Evolutionary conservation across 23 red algal species (phyloP), one percentile per base, ranked within the genome.

Genomic region (Gracilaria caudata): DNA sequence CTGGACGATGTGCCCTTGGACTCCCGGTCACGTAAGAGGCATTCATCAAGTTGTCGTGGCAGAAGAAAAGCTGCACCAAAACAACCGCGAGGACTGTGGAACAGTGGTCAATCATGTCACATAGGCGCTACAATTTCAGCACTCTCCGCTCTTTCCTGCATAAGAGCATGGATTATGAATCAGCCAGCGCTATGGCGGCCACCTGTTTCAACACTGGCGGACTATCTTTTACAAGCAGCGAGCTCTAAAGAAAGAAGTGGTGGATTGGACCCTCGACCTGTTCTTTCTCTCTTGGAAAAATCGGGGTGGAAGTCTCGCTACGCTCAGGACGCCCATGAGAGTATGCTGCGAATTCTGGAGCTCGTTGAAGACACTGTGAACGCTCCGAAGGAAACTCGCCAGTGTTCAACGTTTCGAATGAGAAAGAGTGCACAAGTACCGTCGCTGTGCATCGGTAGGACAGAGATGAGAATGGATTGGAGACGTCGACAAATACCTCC

Each of bases 321-420:
- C 47, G 71, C 84, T 28, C 84, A 89, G 56, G 84, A 89, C 60
- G 84, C 84, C 26, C 84, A 89, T 70, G 84, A 89, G 39, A 89
- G 68, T 12, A 60, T 89, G 72, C 66, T 51, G 5, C 68, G 84
- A 12, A 39, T 89, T 20, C 55, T 89, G 71, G 84, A 89, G 47
- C 55, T 89, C n/a, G 33, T 79, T 16, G 73, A 89, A 55, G 71
- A 59, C 25, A 29, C 51, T 1, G 24, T 61, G 47, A 35, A 38
- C 12, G 38, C 36, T 36, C 70, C 70, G 70, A 38, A 20, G 3
- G 56, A 80, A 59, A 0, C 7, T 23, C 45, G 40, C 9, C 51
- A 55, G 0, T 5, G 72, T 25, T 14, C 72, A 4, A 30, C 72
- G 41, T 34, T 77, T 51, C 51, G 37, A 7, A 35, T 55, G 23